Conservation (phyloP, 768 basidiomycete genomes). For the Paxillus ammoniavirescens region DNA sequence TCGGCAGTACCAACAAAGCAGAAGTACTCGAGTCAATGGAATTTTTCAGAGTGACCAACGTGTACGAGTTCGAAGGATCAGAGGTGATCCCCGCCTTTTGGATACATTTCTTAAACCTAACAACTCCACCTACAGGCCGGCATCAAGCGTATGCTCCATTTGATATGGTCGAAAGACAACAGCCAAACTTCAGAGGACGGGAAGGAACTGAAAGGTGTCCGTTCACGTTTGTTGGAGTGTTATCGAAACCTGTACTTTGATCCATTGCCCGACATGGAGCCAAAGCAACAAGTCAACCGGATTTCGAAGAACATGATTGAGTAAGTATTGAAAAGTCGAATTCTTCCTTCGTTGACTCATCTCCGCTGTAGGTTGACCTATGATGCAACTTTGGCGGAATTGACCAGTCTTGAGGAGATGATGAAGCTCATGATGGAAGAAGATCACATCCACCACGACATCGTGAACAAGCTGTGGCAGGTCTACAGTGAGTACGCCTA, state of each 20-base stretch:
- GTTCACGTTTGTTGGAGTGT: conserved; percentile 83
- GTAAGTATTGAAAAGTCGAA: conserved; percentile 42
- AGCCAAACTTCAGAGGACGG: conserved; percentile 72
- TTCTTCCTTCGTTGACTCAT: neutral
- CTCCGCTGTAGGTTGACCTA: conserved; percentile 69
- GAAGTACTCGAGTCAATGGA: conserved; percentile 86
- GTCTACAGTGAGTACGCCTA: conserved; percentile 73
- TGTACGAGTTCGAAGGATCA: conserved; percentile 78
- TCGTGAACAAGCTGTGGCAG: conserved; percentile 92
- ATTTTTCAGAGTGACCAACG: conserved; percentile 81
- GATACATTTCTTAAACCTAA: conserved; percentile 1
- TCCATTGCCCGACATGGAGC: conserved; percentile 63
- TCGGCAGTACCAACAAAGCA: conserved; percentile 83
- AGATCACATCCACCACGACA: conserved; percentile 75
- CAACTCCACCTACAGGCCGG: conserved; percentile 59
- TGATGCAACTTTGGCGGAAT: conserved; percentile 87
- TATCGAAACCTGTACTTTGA: conserved; percentile 91
- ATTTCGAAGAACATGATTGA: conserved; percentile 98
- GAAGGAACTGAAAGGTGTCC: conserved; percentile 83
- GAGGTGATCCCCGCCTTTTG: conserved; percentile 44
- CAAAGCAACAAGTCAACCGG: conserved; percentile 85
- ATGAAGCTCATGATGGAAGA: conserved; percentile 96
- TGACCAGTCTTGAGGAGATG: conserved; percentile 96
- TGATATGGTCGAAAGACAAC: conserved; percentile 97
- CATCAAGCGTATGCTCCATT: conserved; percentile 93